Evolutionary conservation across 2,329 filamentous ascomycete genomes (phyloP), one percentile per base, ranked within the genome.

Genomic region (Lachnellula suecica): DNA sequence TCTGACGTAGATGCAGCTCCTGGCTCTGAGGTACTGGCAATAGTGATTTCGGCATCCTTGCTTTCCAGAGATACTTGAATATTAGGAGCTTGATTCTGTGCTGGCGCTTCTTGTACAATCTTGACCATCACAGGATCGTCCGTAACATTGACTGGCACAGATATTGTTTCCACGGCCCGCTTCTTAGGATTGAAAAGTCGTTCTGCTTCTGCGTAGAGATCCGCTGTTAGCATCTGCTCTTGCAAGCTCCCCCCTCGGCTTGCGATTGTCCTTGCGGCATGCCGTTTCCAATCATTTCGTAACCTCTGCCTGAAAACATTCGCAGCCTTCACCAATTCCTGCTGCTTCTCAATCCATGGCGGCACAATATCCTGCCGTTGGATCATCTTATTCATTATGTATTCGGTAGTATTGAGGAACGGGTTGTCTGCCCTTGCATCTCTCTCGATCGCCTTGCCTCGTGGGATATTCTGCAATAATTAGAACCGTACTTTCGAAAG

Each of bases 321-420:
- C 1, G 85, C 80, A 0, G 88, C 81, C 54, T 82, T 84, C 10
- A 84, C 79, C 5, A 97, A 74, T 64, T 97, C 91, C 67, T 97
- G 93, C 69, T 99, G 94, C 72, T 97, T 97, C 71, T 99, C 94
- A 54, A 99, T 97, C 94, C 94, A 99, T 0, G 93, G 93, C 1
- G 94, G 94, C 1, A 96, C 90, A 54, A 97, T 89, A 19, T 96
- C 92, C 70, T 99, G 94, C 53, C 88, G 87, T 72, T 97, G 89
- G 58, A 99, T 97, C 75, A 97, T 97, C 72, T 95, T 94, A 72
- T 99, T 97, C 87, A 97, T 88, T 63, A 97, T 89, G 68, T 97
- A 97, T 71, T 97, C 93, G 0, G 94, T 97, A 0, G 93, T 97
- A 66, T 97, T 91, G 52, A 97, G 83, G 65, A 96, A 97, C 0